Conservation (phyloP, 768 basidiomycete genomes). For the Tylopilus sp. region DNA sequence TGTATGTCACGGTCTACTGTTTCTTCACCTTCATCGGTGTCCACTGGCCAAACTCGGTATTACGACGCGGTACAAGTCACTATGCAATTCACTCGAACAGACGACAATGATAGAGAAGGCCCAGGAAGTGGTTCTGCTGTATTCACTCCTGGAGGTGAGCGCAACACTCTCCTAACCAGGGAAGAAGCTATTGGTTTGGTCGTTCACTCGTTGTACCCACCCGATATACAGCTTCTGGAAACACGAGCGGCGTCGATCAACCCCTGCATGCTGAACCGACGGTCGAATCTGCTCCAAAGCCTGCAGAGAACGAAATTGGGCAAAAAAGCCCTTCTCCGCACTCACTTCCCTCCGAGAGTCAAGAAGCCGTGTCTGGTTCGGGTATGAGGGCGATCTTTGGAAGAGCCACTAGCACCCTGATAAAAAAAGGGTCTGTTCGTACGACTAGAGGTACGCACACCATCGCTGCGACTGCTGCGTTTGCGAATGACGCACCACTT, state of each 20-base stretch:
- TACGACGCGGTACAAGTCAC: constrained; percentile 40
- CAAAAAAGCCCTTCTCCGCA: constrained; percentile 15
- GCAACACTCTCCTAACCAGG: neutral
- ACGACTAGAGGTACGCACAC: constrained; percentile 20
- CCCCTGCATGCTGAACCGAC: neutral
- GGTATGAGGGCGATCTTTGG: neutral
- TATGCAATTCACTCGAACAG: constrained; percentile 22
- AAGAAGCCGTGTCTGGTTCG: constrained; percentile 1
- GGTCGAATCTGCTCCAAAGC: neutral
- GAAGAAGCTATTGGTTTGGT: neutral
- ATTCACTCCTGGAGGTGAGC: constrained; percentile 3
- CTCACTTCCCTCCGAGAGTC: constrained; percentile 21
- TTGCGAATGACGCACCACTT: constrained; percentile 53
- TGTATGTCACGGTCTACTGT: too few relatives aligned
- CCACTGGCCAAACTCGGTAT: constrained; percentile 38
- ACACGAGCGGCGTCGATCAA: neutral
- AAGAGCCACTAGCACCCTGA: neutral
- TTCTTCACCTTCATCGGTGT: constrained; percentile 16
- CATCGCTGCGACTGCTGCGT: constrained; percentile 28
- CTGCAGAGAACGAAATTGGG: neutral
- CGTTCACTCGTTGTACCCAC: neutral
- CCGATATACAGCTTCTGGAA: neutral
- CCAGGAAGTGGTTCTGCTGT: neutral
- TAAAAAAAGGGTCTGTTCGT: constrained; percentile 23
- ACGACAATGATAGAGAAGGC: neutral